Percentiles rank a stretch among this genome's conserved stretches.
These are phyloP conservation scores for Ottelia alismoides DNA, from an alignment of 106 monocot species.

Conservation along the genomic window DNA sequence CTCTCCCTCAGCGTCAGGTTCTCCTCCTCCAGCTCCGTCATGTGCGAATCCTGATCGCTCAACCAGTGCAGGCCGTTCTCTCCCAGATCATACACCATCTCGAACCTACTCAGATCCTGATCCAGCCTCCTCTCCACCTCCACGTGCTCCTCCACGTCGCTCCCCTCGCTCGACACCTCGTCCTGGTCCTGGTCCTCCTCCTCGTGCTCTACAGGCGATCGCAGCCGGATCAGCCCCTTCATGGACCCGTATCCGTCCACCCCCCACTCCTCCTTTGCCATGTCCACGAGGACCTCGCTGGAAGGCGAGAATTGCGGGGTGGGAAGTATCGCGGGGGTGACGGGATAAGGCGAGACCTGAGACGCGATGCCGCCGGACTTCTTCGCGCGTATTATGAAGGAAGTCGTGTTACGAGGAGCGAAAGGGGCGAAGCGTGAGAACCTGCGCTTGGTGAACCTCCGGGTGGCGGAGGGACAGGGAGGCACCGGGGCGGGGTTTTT, in stretches of 20 bases:
- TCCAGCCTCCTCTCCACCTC: conserved; percentile 47
- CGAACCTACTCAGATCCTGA: conserved; percentile 25
- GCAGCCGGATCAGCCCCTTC: conserved; percentile 66
- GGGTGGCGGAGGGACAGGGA: too few relatives aligned
- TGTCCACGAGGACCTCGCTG: conserved; percentile 45
- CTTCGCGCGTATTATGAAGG: conserved; percentile 85
- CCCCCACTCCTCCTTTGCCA: too few relatives aligned
- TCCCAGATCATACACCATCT: conserved; percentile 14
- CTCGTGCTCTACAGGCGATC: conserved; percentile 7
- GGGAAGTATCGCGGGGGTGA: too few relatives aligned
- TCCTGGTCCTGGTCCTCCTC: conserved; percentile 26
- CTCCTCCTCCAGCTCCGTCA: conserved; percentile 52
- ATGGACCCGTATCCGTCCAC: too few relatives aligned
- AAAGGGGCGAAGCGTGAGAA: too few relatives aligned
- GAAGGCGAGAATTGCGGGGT: conserved; percentile 65
- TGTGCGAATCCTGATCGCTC: conserved; percentile 47
- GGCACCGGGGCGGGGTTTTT: too few relatives aligned
- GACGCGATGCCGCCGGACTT: conserved; percentile 82
- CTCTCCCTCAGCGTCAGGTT: too few relatives aligned
- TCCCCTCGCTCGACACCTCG: conserved; percentile 50
- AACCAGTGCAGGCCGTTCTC: conserved; percentile 13
- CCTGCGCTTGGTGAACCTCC: too few relatives aligned
- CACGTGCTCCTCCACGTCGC: conserved; percentile 31
- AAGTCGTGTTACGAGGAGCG: conserved; percentile 79
- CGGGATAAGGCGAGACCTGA: conserved; percentile 71